Percentiles rank a stretch among this genome's conserved stretches.
These are phyloP conservation scores for Candida railenensis DNA, from an alignment of 805 yeast genomes.

Conservation along the genomic window DNA sequence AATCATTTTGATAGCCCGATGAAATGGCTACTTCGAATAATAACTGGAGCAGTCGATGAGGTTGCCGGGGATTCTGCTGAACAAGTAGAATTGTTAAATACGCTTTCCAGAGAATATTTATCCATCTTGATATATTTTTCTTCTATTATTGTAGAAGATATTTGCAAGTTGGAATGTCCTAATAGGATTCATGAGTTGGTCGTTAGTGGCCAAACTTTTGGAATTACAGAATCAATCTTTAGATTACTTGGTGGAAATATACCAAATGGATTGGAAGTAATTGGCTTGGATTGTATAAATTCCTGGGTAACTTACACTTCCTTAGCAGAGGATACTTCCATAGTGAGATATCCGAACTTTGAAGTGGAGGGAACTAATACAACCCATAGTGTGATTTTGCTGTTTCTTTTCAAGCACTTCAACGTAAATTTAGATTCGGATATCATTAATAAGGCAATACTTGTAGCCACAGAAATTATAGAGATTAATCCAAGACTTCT, in stretches of 20 bases:
- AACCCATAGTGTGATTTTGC: neutral
- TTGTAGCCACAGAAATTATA: slow-evolving; percentile 42
- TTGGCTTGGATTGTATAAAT: slow-evolving; percentile 24
- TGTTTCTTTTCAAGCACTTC: slow-evolving; percentile 18
- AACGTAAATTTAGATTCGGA: neutral
- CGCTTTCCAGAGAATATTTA: neutral
- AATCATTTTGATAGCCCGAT: slow-evolving; percentile 43
- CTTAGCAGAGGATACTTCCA: slow-evolving; percentile 33
- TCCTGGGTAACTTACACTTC: slow-evolving; percentile 40
- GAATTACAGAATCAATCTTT: neutral
- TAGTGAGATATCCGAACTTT: slow-evolving; percentile 24
- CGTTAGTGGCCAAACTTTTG: neutral
- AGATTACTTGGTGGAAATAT: slow-evolving; percentile 2
- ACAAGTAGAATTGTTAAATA: neutral
- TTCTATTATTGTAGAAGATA: slow-evolving; percentile 53
- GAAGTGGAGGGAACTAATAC: slow-evolving; percentile 7
- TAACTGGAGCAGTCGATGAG: slow-evolving; percentile 4
- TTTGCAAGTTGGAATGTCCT: slow-evolving; percentile 33
- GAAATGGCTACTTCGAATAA: slow-evolving; percentile 11
- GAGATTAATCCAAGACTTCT: slow-evolving; percentile 47
- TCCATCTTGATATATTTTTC: slow-evolving; percentile 13
- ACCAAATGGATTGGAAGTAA: slow-evolving; percentile 10
- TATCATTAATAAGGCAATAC: slow-evolving; percentile 23
- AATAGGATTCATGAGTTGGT: slow-evolving; percentile 33
- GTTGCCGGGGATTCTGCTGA: neutral